phyloP scores from a whole-genome alignment of 805 yeast species.

The Monosporozyma unispora region DNA sequence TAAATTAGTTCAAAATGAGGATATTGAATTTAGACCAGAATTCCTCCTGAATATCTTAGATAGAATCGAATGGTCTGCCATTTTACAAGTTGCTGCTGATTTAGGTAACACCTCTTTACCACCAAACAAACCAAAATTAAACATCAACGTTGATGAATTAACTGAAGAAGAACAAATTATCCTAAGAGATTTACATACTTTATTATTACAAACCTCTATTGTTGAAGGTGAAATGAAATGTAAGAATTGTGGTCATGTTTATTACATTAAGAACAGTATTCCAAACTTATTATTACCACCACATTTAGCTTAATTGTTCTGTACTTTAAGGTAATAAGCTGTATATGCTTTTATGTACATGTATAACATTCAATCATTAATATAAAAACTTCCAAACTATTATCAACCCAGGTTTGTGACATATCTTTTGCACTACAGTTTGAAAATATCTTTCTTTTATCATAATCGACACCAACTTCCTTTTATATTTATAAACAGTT shows the following conservation, averaged over 20 bases:
- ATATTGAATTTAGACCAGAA: constrained; percentile 70
- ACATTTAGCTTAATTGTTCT: constrained; percentile 50
- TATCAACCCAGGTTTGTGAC: too few species aligned
- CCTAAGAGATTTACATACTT: constrained; percentile 63
- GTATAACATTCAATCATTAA: not conserved
- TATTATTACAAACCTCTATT: constrained; percentile 80
- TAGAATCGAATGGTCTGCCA: constrained; percentile 83
- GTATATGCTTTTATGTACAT: not conserved
- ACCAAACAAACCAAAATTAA: constrained; percentile 45
- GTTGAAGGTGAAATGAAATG: constrained; percentile 86
- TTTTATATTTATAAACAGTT: too few species aligned
- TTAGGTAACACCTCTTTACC: constrained; percentile 58
- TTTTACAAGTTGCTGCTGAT: constrained; percentile 68
- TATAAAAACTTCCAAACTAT: too few species aligned
- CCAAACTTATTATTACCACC: constrained; percentile 94
- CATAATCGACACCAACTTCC: too few species aligned
- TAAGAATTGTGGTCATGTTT: constrained; percentile 74
- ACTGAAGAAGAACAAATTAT: constrained; percentile 37
- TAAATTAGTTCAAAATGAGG: constrained; percentile 62
- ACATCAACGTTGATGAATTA: constrained; percentile 25
- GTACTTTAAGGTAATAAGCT: too few species aligned
- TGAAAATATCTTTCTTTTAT: too few species aligned
- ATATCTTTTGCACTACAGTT: too few species aligned
- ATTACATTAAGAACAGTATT: constrained; percentile 84
- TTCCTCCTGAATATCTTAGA: constrained; percentile 69